A percentile compares a stretch with the other conserved stretches of the same genome.
phyloP scores from a whole-genome alignment of 495 filamentous ascomycete species.

The Tuber aestivum region DNA sequence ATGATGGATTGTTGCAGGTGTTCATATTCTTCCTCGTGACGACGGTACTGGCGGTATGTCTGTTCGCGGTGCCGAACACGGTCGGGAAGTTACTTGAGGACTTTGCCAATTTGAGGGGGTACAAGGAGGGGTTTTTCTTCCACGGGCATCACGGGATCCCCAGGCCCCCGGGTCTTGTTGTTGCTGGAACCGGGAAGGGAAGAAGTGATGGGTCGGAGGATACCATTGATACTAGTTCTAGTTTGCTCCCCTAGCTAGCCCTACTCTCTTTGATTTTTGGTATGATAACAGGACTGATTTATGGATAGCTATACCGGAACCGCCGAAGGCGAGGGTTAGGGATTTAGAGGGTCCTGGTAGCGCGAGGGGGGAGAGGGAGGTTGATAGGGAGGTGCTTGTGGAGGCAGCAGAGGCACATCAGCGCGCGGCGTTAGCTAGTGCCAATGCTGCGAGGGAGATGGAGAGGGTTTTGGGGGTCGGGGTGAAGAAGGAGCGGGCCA shows the following conservation, averaged over 20 bases:
- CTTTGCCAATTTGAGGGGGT: slow-evolving; percentile 19
- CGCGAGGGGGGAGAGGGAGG: not conserved
- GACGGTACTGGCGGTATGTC: slow-evolving; percentile 7
- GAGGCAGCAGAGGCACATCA: slow-evolving; percentile 20
- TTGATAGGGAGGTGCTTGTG: not conserved
- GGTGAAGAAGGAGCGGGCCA: not conserved
- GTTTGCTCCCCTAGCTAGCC: not conserved
- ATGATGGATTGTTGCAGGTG: no score
- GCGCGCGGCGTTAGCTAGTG: slow-evolving; percentile 15
- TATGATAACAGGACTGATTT: not conserved
- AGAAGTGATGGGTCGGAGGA: not conserved
- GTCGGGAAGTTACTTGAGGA: slow-evolving; percentile 25
- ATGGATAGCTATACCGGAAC: not conserved
- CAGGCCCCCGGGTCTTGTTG: not conserved
- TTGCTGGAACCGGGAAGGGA: not conserved
- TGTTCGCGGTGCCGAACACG: slow-evolving; percentile 27
- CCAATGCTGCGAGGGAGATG: slow-evolving; percentile 14
- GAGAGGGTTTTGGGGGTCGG: slow-evolving; percentile 12
- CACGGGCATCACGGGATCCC: not conserved
- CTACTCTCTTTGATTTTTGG: not conserved
- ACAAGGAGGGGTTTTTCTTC: slow-evolving; percentile 12
- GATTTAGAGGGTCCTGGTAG: not conserved
- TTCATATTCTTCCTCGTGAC: slow-evolving; percentile 24
- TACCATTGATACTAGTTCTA: not conserved
- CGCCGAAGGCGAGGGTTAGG: not conserved